Conservation (phyloP, 805 yeast species). For the Saccharomycopsis javanensis region DNA sequence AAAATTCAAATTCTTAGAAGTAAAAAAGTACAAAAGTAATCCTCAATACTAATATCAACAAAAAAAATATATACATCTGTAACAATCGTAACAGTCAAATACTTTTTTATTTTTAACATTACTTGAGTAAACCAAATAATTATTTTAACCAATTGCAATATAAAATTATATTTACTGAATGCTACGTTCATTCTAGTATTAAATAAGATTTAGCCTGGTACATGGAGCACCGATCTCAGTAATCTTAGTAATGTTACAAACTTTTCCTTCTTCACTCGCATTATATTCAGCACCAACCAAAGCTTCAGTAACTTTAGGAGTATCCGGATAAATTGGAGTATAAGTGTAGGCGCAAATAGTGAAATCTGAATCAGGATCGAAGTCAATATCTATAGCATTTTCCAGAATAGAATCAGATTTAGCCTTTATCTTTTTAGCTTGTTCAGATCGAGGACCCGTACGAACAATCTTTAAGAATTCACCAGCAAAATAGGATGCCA, state of each 20-base stretch:
- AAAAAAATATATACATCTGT: too few species aligned
- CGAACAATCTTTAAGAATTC: conserved; percentile 65
- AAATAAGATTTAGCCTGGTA: conserved; percentile 60
- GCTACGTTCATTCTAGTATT: too few species aligned
- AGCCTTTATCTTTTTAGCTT: conserved; percentile 73
- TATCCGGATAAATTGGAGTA: conserved; percentile 81
- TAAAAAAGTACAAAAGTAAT: too few species aligned
- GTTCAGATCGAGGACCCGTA: conserved; percentile 76
- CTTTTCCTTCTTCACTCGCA: conserved; percentile 62
- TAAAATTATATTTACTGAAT: too few species aligned
- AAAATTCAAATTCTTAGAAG: too few species aligned
- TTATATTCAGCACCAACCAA: conserved; percentile 86
- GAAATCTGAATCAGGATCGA: conserved; percentile 86
- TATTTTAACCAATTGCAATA: too few species aligned
- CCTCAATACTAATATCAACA: too few species aligned
- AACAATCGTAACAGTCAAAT: too few species aligned
- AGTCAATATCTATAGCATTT: conserved; percentile 85
- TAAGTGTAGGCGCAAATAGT: conserved; percentile 80
- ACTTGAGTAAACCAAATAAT: too few species aligned
- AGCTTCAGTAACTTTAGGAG: conserved; percentile 62
- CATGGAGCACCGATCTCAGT: conserved; percentile 86
- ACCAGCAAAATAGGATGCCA: conserved; percentile 83
- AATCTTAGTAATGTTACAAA: conserved; percentile 66
- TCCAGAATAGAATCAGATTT: conserved; percentile 71
- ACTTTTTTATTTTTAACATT: too few species aligned